Percentiles rank a stretch among this genome's conserved stretches.
Evolutionary conservation across 1,139 yeast genomes (phyloP).

Genomic region (Hanseniaspora gamundiae): DNA sequence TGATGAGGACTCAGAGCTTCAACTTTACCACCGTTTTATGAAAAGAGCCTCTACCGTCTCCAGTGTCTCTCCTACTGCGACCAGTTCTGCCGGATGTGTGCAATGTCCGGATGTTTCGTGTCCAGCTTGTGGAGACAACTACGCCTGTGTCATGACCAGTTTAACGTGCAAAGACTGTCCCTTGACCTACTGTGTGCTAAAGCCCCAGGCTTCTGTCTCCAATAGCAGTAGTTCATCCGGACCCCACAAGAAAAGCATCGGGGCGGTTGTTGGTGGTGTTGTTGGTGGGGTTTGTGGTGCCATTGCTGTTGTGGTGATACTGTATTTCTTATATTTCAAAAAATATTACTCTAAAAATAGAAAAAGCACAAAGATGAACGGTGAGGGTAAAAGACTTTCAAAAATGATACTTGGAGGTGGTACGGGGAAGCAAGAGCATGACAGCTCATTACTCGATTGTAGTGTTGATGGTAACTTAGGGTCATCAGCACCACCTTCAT

Average conservation of each 20-base stretch:
- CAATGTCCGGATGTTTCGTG: constrained; percentile 36
- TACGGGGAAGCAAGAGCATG: background rate
- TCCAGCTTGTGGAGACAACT: constrained; percentile 41
- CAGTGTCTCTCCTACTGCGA: constrained; percentile 6
- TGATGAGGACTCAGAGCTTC: background rate
- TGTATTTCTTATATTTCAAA: constrained; percentile 28
- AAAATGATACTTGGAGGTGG: background rate
- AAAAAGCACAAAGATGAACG: constrained; percentile 4
- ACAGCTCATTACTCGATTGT: background rate
- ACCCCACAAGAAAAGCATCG: constrained; percentile 2
- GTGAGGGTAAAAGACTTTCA: background rate
- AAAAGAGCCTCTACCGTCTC: constrained; percentile 1
- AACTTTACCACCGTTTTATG: background rate
- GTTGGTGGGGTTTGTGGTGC: constrained; percentile 58
- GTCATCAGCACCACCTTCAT: too few relatives aligned
- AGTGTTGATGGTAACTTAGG: constrained; percentile 5
- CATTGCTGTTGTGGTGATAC: constrained; percentile 28
- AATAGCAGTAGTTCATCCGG: constrained; percentile 11
- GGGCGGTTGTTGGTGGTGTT: constrained; percentile 39
- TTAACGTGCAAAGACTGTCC: constrained; percentile 51
- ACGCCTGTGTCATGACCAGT: constrained; percentile 39
- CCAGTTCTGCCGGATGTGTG: constrained; percentile 33
- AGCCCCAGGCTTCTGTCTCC: constrained; percentile 7
- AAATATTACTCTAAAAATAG: constrained; percentile 28
- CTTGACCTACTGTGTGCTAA: constrained; percentile 36